Conservation (phyloP, 1,284 basidiomycete genomes). For the Cutaneotrichosporon sp. region DNA sequence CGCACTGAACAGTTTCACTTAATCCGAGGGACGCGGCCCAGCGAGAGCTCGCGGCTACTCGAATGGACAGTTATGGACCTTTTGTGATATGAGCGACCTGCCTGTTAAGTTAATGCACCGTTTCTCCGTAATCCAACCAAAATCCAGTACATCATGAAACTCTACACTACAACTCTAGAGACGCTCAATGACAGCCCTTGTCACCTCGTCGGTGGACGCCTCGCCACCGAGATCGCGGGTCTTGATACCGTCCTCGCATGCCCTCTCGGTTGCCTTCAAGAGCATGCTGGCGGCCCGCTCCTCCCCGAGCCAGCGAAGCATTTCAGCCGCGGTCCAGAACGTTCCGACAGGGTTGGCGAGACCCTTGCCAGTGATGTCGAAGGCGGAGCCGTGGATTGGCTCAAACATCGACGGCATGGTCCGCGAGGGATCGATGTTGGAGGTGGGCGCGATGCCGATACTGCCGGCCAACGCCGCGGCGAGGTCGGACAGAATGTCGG, state of each 20-base stretch:
- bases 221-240: slow-evolving; percentile 85
- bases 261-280: slow-evolving; percentile 66
- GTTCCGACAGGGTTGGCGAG: slow-evolving; percentile 57
- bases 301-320: slow-evolving; percentile 43
- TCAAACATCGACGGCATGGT: slow-evolving; percentile 57
- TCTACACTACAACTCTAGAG: background rate
- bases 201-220: slow-evolving; percentile 69
- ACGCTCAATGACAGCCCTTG: slow-evolving; percentile 54
- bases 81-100: no score
- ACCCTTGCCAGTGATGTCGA: slow-evolving; percentile 73
- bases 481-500: slow-evolving; percentile 90
- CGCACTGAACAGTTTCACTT: no score
- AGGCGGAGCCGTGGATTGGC: slow-evolving; percentile 76
- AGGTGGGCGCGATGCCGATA: slow-evolving; percentile 58
- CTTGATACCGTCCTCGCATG: slow-evolving; percentile 62
- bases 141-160: no score
- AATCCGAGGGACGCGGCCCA: no score
- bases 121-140: no score
- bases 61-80: no score
- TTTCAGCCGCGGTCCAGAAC: slow-evolving; percentile 60
- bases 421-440: slow-evolving; percentile 55
- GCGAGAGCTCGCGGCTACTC: no score
- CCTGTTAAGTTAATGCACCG: no score
- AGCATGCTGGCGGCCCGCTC: slow-evolving; percentile 57
- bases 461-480: slow-evolving; percentile 57